Conservation (phyloP, 768 basidiomycete species). For the Fomitopsis serialis region DNA sequence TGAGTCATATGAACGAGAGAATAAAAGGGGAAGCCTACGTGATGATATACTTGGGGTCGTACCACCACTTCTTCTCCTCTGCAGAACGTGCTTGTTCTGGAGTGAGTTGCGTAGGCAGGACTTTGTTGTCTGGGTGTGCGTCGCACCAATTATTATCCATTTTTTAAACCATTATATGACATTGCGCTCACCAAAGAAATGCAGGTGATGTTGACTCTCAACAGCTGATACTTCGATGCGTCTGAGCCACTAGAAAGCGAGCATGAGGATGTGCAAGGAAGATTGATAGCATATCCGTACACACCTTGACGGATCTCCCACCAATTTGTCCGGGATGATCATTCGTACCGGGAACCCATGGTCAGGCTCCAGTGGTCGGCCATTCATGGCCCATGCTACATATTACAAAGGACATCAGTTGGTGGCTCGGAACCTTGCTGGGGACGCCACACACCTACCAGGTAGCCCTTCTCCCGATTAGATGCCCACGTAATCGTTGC, state of each 20-base stretch:
- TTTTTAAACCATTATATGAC: neutral
- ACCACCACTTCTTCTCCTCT: conserved; percentile 49
- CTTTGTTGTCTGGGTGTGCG: conserved; percentile 45
- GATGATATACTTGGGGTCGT: conserved; percentile 40
- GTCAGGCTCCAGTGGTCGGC: conserved; percentile 51
- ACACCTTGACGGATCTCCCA: conserved; percentile 43
- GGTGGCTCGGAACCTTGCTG: no score
- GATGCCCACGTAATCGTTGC: conserved; percentile 40
- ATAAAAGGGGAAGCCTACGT: conserved; percentile 21
- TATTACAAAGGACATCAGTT: neutral
- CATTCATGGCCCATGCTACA: conserved; percentile 59
- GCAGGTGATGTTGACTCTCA: conserved; percentile 49
- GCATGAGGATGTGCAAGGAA: no score
- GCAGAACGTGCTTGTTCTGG: conserved; percentile 42
- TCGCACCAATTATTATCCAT: neutral
- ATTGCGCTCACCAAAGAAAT: conserved; percentile 28
- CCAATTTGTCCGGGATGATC: conserved; percentile 62
- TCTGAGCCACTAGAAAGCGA: conserved; percentile 44
- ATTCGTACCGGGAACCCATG: conserved; percentile 65
- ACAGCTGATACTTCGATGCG: conserved; percentile 44
- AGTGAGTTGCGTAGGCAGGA: conserved; percentile 47
- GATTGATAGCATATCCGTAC: neutral
- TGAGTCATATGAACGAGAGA: conserved; percentile 15
- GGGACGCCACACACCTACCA: conserved; percentile 28
- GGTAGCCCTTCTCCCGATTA: conserved; percentile 42